Base-by-base conservation (phyloP, 163 green algal species). In the Prototheca wickerhamii region DNA sequence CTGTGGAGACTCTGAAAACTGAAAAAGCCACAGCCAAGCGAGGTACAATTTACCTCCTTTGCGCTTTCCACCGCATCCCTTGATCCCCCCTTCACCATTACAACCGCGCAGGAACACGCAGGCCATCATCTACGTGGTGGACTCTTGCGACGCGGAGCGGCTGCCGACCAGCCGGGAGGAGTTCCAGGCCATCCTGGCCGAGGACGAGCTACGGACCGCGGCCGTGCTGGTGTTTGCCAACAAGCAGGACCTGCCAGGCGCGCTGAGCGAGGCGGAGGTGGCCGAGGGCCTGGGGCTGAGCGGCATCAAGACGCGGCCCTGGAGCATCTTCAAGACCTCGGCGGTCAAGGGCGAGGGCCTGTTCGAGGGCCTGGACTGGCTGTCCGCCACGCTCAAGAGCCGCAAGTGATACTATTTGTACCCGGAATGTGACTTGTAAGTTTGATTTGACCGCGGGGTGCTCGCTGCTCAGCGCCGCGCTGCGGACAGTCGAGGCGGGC, bases 221-320 rank as follows among this genome's bases (percentile, higher is more conserved):
- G 72, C 93, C 35, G 84, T 99, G 42, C 77, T 99, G 42, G 90
- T 99, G 25, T 98, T 95, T 70, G 93, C 93, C 5, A 99, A 99
- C 83, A 99, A 99, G 76, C 92, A 97, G 84, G 92, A 98, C 71
- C 64, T 98, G 51, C 90, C 92, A 7, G 91, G 91, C 8, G 92
- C 92, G 8, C 74, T 98, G 63, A 83, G 62, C 37, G 92, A 97
- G 40, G 86, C 91, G 15, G 71, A 90, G 69, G 88, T 99, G 53
- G 86, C 93, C 28, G 91, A 97, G 76, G 88, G 81, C 4, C 68
- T 99, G 55, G 91, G 87, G 5, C 74, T 99, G 52, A 77, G 88
- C 58, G 77, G 84, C 68, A 96, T 99, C 78, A 95, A 95, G 73
- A 95, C 74, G 64, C 73, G 93, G 23, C 80, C 92, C 58, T 98